Percentiles rank a stretch among this genome's conserved stretches.
phyloP scores from a whole-genome alignment of 306 rosid genomes.

The Glycine tomentella region DNA sequence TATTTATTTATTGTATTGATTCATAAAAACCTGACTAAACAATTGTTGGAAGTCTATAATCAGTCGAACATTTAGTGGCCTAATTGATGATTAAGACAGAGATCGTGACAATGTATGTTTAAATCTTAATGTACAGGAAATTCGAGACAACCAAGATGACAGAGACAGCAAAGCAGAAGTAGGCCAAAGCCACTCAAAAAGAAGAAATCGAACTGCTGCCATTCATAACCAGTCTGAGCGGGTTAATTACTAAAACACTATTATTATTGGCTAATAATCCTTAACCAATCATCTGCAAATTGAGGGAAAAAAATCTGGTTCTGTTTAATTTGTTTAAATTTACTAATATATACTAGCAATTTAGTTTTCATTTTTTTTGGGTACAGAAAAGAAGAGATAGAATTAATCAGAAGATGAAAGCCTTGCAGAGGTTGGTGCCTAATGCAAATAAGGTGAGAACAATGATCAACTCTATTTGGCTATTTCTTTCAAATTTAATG shows the following conservation, averaged over 20 bases:
- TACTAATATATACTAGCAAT: background rate
- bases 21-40: background rate
- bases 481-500: slow-evolving; percentile 3
- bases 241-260: slow-evolving; percentile 43
- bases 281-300: background rate
- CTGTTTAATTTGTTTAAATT: background rate
- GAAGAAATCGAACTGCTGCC: slow-evolving; percentile 58
- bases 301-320: background rate
- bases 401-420: slow-evolving; percentile 71
- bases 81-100: background rate
- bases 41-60: background rate
- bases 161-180: slow-evolving; percentile 48
- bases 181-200: slow-evolving; percentile 49
- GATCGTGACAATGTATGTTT: background rate
- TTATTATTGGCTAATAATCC: background rate
- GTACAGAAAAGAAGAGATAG: slow-evolving; percentile 63
- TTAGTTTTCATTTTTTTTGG: background rate
- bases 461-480: background rate
- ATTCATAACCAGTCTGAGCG: slow-evolving; percentile 71
- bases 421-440: slow-evolving; percentile 71
- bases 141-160: slow-evolving; percentile 47
- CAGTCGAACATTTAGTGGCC: background rate
- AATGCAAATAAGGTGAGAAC: slow-evolving; percentile 66
- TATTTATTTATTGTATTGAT: background rate
- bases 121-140: slow-evolving; percentile 41